A percentile compares a stretch with the other conserved stretches of the same genome.
Evolutionary conservation across 2,329 filamentous ascomycete species (phyloP).

Genomic region (Exserohilum rostratum): DNA sequence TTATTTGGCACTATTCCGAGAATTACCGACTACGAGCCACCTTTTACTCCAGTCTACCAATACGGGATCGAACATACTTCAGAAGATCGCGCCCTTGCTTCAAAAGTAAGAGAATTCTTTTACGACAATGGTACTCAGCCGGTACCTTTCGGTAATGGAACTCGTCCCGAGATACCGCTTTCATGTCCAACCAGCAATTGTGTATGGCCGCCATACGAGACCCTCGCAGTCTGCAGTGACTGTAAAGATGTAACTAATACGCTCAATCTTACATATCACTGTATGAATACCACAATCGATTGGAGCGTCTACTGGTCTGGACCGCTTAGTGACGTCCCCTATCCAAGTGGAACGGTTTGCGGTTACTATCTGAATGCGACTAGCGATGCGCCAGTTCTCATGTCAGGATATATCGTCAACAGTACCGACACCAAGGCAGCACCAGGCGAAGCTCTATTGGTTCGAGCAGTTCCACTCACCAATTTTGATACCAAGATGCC

Average conservation of each 20-base stretch:
- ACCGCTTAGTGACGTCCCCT: background rate
- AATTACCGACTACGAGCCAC: background rate
- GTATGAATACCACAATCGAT: conserved; percentile 15
- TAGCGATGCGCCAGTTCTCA: conserved; percentile 7
- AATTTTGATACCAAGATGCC: background rate
- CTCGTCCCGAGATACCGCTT: conserved; percentile 31
- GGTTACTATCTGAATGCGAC: conserved; percentile 37
- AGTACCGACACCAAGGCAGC: background rate
- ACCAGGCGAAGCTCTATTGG: conserved; percentile 18
- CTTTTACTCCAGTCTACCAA: background rate
- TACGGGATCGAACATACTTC: too few relatives aligned
- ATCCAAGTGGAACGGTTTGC: conserved; percentile 29
- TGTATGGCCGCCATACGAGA: conserved; percentile 35
- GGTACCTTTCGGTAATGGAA: conserved; percentile 28
- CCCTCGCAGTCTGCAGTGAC: conserved; percentile 32
- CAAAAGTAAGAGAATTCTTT: conserved; percentile 16
- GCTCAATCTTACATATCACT: conserved; percentile 9
- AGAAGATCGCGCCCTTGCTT: too few relatives aligned
- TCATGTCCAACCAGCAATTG: conserved; percentile 40
- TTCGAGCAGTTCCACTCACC: conserved; percentile 20
- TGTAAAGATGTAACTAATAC: conserved; percentile 21
- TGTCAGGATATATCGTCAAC: conserved; percentile 26
- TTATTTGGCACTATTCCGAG: background rate
- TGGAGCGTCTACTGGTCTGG: conserved; percentile 21
- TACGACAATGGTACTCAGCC: conserved; percentile 30